Evolutionary conservation across 768 basidiomycete species (phyloP).

Genomic region (Boletus tylopilopsis): DNA sequence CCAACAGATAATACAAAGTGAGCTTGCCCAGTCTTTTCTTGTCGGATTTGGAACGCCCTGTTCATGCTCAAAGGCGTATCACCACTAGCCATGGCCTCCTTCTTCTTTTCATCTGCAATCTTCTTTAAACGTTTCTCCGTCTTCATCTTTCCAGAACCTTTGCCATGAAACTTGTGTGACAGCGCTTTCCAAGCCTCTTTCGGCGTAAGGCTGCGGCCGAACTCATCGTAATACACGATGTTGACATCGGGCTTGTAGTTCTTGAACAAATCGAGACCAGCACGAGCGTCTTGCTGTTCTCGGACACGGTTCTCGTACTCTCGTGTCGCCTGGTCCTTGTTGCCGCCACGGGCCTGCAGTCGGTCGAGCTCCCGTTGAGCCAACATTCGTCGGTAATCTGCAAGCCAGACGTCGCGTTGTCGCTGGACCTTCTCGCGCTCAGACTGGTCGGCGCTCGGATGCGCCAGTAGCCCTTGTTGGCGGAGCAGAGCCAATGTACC

Average conservation of each 20-base stretch:
- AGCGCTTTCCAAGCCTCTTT: conserved; percentile 99
- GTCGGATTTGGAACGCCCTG: conserved; percentile 86
- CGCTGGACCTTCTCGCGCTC: conserved; percentile 81
- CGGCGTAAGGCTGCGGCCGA: conserved; percentile 79
- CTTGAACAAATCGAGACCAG: conserved; percentile 79
- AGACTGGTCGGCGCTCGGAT: conserved; percentile 54
- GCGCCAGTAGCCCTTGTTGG: conserved; percentile 84
- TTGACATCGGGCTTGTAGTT: conserved; percentile 97
- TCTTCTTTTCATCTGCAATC: conserved; percentile 96
- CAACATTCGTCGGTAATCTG: conserved; percentile 72
- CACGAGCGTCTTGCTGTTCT: conserved; percentile 87
- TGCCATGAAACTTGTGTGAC: conserved; percentile 97
- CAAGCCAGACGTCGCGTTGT: conserved; percentile 87
- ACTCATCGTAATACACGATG: conserved; percentile 95
- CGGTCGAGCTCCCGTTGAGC: conserved; percentile 80
- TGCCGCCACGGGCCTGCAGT: conserved; percentile 69
- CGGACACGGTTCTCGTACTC: conserved; percentile 93
- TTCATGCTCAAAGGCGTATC: conserved; percentile 97
- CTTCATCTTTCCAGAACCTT: conserved; percentile 95
- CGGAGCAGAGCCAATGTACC: conserved; percentile 85
- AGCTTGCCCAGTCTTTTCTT: conserved; percentile 92
- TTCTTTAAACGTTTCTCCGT: conserved; percentile 95
- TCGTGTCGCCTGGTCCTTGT: conserved; percentile 89
- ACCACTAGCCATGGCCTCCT: conserved; percentile 88
- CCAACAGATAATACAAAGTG: conserved; percentile 95